Evolutionary conservation across 139 green algal species (phyloP).

Genomic region (Desmodesmus armatus): DNA sequence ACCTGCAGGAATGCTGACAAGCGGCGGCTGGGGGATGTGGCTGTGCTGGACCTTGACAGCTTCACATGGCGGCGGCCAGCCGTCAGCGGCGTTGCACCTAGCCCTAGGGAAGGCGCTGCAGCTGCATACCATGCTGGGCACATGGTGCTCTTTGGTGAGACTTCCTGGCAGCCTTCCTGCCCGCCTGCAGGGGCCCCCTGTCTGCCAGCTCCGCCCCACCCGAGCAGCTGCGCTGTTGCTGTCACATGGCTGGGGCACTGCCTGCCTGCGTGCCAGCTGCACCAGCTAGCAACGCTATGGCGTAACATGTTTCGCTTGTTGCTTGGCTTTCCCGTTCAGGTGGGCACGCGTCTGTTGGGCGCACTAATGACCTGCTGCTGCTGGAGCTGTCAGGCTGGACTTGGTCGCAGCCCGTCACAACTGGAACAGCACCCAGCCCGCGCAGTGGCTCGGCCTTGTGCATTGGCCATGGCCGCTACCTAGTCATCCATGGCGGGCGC

Average conservation of each 20-base stretch:
- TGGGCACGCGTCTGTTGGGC: conserved; percentile 69
- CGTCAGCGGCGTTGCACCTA: conserved; percentile 61
- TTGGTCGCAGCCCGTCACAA: conserved; percentile 76
- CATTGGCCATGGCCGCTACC: conserved; percentile 64
- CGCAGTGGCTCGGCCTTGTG: conserved; percentile 45
- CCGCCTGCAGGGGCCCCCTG: no score
- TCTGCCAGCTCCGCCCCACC: no score
- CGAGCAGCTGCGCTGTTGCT: no score
- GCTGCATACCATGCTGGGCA: conserved; percentile 67
- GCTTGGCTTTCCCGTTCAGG: conserved; percentile 44
- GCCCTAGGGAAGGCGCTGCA: conserved; percentile 66
- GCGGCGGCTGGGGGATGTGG: conserved; percentile 81
- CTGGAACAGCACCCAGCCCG: conserved; percentile 79
- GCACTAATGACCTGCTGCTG: conserved; percentile 87
- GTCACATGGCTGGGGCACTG: background rate
- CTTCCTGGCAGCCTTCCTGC: no score
- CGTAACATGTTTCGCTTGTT: no score
- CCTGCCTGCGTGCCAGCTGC: background rate
- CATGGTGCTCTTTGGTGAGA: conserved; percentile 85
- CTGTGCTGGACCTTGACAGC: conserved; percentile 76
- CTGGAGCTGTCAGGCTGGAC: conserved; percentile 80
- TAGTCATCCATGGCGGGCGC: conserved; percentile 33
- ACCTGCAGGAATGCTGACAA: conserved; percentile 56
- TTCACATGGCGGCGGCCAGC: conserved; percentile 72
- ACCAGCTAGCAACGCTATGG: no score